phyloP scores from a whole-genome alignment of 73 alveolate genomes.

The Durusdinium trenchii region DNA sequence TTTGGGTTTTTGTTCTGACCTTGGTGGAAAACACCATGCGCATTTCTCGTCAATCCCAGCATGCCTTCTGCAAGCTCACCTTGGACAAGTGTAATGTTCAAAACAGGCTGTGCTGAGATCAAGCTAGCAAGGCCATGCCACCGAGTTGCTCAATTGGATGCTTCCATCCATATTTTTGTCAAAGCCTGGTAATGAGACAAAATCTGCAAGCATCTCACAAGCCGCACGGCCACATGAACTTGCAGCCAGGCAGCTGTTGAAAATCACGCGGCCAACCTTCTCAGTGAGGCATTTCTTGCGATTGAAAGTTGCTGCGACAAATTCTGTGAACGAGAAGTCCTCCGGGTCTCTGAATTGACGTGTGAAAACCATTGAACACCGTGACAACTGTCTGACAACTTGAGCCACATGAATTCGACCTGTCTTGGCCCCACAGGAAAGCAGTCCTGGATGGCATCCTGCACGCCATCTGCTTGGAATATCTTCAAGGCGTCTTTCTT shows the following conservation, averaged over 20 bases:
- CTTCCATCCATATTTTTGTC: conserved; percentile 82
- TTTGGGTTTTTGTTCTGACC: background rate
- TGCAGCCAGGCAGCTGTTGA: conserved; percentile 70
- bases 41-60: too few relatives aligned
- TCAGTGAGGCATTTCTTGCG: conserved; percentile 90
- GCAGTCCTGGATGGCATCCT: conserved; percentile 79
- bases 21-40: too few relatives aligned
- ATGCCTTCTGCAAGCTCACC: background rate
- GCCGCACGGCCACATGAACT: background rate
- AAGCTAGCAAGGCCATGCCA: background rate
- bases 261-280: conserved; percentile 80
- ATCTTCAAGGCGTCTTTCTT: conserved; percentile 86
- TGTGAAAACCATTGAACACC: too few relatives aligned
- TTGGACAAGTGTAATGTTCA: background rate
- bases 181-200: too few relatives aligned
- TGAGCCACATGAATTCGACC: too few relatives aligned
- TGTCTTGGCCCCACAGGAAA: background rate
- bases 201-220: background rate
- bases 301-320: conserved; percentile 85
- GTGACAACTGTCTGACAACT: too few relatives aligned
- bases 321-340: conserved; percentile 86
- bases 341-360: too few relatives aligned
- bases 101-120: background rate
- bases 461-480: conserved; percentile 81
- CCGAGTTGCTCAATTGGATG: conserved; percentile 72